A percentile compares a stretch with the other conserved stretches of the same genome.
Conservation (phyloP, 257 asterid genomes). For the Paulownia fortunei region DNA sequence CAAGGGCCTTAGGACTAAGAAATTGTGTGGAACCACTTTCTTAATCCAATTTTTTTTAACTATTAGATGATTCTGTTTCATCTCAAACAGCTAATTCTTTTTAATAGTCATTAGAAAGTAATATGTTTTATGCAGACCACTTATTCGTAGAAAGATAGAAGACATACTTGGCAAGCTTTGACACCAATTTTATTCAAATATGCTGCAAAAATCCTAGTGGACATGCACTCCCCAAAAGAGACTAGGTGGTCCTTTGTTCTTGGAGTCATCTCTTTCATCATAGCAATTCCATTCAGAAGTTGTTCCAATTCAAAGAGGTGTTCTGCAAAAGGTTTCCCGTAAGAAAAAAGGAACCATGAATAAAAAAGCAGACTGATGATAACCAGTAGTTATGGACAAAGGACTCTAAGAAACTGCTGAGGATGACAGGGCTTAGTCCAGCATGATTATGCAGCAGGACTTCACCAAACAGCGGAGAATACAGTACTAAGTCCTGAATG, state of each 20-base stretch:
- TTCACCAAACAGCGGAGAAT: conserved; percentile 17
- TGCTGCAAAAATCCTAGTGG: conserved; percentile 84
- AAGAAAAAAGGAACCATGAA: not conserved
- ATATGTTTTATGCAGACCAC: not conserved
- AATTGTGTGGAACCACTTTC: not conserved
- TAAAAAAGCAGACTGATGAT: not conserved
- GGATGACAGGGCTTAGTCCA: conserved; percentile 5
- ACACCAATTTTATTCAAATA: conserved; percentile 68
- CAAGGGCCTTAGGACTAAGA: not conserved
- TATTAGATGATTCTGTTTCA: not conserved
- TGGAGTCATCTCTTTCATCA: conserved; percentile 74
- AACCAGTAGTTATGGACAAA: not conserved
- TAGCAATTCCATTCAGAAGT: conserved; percentile 76
- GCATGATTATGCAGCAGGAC: not conserved
- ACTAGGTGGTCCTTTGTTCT: conserved; percentile 82
- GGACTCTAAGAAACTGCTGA: not conserved
- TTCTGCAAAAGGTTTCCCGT: conserved; percentile 44
- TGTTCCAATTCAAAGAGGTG: conserved; percentile 72
- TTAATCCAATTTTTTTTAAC: not conserved
- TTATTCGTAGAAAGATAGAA: not conserved
- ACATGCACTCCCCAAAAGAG: conserved; percentile 96
- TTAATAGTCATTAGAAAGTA: not conserved
- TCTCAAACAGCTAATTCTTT: not conserved
- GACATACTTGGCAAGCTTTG: conserved; percentile 78
- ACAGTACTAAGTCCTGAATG: not conserved